These are phyloP conservation scores for Fusarium sp. DNA, from an alignment of 2,329 filamentous ascomycete species.

Conservation along the genomic window DNA sequence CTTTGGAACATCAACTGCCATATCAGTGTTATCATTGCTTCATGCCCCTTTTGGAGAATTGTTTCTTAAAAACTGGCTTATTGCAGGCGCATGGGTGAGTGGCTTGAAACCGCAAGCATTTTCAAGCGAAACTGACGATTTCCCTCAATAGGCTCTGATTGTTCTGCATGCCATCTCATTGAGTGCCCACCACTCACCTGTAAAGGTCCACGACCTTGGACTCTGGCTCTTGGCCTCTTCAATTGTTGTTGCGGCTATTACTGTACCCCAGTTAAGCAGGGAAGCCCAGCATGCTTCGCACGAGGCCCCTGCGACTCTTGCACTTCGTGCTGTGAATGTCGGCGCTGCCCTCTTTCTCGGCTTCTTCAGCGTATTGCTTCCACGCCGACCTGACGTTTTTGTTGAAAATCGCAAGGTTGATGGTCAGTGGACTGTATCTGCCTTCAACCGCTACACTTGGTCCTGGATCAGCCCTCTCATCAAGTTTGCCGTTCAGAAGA, in stretches of 20 bases:
- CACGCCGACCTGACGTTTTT: constrained; percentile 75
- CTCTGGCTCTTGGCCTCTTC: constrained; percentile 63
- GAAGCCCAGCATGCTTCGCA: constrained; percentile 49
- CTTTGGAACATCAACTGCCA: constrained; percentile 65
- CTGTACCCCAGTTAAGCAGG: constrained; percentile 59
- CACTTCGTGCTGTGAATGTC: constrained; percentile 60
- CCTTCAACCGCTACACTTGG: constrained; percentile 72
- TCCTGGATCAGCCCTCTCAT: constrained; percentile 71
- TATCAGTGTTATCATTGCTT: constrained; percentile 65
- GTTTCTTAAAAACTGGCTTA: constrained; percentile 69
- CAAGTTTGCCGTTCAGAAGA: constrained; percentile 64
- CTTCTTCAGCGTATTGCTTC: constrained; percentile 66
- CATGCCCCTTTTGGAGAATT: constrained; percentile 52
- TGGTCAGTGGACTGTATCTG: constrained; percentile 69
- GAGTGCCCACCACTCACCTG: constrained; percentile 61
- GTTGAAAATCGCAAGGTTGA: constrained; percentile 71
- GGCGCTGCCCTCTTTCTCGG: constrained; percentile 58
- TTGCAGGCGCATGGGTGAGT: constrained; percentile 72
- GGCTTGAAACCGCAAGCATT: background rate
- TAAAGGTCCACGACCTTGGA: constrained; percentile 65
- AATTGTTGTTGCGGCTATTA: constrained; percentile 56
- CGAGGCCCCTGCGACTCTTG: constrained; percentile 57
- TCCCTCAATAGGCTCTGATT: constrained; percentile 59
- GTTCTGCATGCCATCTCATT: constrained; percentile 64
- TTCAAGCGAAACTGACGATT: constrained; percentile 1